A percentile compares a stretch with the other conserved stretches of the same genome.
These are phyloP conservation scores for Talaromyces islandicus DNA, from an alignment of 2,329 filamentous ascomycete species.

Conservation along the genomic window DNA sequence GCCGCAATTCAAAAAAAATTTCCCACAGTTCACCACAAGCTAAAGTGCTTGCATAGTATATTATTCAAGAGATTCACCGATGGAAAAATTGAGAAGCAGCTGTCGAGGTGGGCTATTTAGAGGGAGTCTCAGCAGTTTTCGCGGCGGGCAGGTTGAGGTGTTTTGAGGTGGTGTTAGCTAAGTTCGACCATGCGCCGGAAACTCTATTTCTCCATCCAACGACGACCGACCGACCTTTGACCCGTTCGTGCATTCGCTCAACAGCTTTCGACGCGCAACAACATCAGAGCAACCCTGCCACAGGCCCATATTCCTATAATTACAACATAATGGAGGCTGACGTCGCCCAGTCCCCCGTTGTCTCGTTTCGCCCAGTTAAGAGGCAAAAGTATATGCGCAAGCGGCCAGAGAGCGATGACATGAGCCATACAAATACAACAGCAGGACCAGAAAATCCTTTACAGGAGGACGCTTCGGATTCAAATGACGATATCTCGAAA, in stretches of 20 bases:
- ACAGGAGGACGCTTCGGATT: slow-evolving; percentile 10
- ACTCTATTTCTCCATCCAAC: neutral
- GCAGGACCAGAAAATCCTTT: slow-evolving; percentile 10
- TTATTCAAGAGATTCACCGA: neutral
- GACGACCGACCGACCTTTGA: neutral
- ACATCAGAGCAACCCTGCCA: neutral
- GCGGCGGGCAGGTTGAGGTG: neutral
- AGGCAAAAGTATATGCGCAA: slow-evolving; percentile 47
- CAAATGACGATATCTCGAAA: slow-evolving; percentile 19
- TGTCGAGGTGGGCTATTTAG: neutral
- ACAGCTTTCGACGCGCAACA: neutral
- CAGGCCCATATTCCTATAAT: neutral
- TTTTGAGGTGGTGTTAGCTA: neutral
- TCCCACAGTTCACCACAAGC: neutral
- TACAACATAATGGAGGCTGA: slow-evolving; percentile 25
- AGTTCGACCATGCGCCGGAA: neutral
- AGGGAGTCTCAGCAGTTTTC: neutral
- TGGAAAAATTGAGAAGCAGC: neutral
- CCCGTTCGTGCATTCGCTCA: neutral
- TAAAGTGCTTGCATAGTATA: neutral
- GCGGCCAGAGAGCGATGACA: slow-evolving; percentile 24
- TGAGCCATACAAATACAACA: slow-evolving; percentile 9
- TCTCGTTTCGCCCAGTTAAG: slow-evolving; percentile 45
- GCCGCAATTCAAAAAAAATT: neutral
- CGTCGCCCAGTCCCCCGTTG: slow-evolving; percentile 17